A percentile compares a stretch with the other conserved stretches of the same genome.
These are phyloP conservation scores for Trametes maxima DNA, from an alignment of 768 basidiomycete species.

Conservation along the genomic window DNA sequence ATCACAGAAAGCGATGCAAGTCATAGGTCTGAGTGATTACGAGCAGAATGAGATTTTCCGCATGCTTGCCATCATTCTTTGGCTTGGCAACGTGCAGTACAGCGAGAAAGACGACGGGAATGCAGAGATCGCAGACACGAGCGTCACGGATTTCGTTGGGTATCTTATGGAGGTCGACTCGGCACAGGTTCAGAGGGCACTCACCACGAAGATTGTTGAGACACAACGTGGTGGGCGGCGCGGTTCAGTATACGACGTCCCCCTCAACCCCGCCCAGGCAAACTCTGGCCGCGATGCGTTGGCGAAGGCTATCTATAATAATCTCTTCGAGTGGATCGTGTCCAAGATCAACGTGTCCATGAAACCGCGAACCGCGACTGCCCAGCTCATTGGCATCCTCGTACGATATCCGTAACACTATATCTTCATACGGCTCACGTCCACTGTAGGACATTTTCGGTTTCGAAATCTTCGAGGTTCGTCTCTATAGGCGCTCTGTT, in stretches of 20 bases:
- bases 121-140: conserved; percentile 73
- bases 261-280: conserved; percentile 91
- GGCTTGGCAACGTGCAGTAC: conserved; percentile 97
- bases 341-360: conserved; percentile 94
- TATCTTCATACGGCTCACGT: neutral
- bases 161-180: conserved; percentile 92
- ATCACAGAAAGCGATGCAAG: conserved; percentile 84
- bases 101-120: conserved; percentile 89
- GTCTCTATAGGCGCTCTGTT: conserved; percentile 12
- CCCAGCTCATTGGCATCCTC: conserved; percentile 91
- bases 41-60: conserved; percentile 95
- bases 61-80: conserved; percentile 88
- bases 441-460: conserved; percentile 87
- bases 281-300: conserved; percentile 87
- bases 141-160: conserved; percentile 92
- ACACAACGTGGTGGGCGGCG: conserved; percentile 90
- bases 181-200: conserved; percentile 78
- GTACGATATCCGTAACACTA: conserved; percentile 42
- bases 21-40: conserved; percentile 80
- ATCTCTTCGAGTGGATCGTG: conserved; percentile 99
- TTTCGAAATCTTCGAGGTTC: conserved; percentile 95
- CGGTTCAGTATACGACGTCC: conserved; percentile 97
- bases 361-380: conserved; percentile 75
- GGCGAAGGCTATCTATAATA: conserved; percentile 96
- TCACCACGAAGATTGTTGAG: conserved; percentile 87